Evolutionary conservation across 805 yeast species (phyloP).

Genomic region (Grigorovia yakushimaensis): DNA sequence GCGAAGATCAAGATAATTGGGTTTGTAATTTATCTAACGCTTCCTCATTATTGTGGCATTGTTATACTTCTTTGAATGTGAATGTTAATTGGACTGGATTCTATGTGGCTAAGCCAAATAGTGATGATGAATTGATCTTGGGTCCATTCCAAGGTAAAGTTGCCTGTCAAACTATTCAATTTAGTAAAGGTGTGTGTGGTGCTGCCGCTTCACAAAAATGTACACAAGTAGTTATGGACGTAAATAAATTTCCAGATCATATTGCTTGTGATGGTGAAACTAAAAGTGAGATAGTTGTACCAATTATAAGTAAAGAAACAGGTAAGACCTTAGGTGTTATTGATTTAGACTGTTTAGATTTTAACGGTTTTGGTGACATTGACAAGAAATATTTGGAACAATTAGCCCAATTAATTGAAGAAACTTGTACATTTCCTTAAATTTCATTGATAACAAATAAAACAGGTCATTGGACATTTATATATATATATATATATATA

Average conservation of each 20-base stretch:
- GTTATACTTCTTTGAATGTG: constrained; percentile 50
- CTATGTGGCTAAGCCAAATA: constrained; percentile 39
- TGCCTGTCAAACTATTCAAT: constrained; percentile 75
- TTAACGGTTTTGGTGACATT: constrained; percentile 53
- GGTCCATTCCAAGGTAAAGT: constrained; percentile 97
- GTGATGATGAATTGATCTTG: constrained; percentile 41
- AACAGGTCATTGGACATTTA: no score
- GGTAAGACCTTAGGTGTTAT: constrained; percentile 59
- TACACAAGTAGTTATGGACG: constrained; percentile 75
- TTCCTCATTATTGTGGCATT: constrained; percentile 81
- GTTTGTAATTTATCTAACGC: constrained; percentile 83
- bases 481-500: no score
- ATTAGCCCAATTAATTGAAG: constrained; percentile 43
- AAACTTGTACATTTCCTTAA: constrained; percentile 41
- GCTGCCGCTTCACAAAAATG: constrained; percentile 48
- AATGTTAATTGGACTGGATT: constrained; percentile 92
- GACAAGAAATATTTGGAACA: constrained; percentile 54
- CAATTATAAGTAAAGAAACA: constrained; percentile 38
- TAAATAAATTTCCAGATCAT: constrained; percentile 75
- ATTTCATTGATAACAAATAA: no score
- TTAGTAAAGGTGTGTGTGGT: constrained; percentile 91
- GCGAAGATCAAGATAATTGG: constrained; percentile 65
- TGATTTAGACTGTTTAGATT: constrained; percentile 70
- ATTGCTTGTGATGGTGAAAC: constrained; percentile 97
- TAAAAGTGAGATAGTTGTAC: constrained; percentile 86